These are phyloP conservation scores for Camellia sinensis DNA, from an alignment of 148 eudicot species.

Conservation along the genomic window DNA sequence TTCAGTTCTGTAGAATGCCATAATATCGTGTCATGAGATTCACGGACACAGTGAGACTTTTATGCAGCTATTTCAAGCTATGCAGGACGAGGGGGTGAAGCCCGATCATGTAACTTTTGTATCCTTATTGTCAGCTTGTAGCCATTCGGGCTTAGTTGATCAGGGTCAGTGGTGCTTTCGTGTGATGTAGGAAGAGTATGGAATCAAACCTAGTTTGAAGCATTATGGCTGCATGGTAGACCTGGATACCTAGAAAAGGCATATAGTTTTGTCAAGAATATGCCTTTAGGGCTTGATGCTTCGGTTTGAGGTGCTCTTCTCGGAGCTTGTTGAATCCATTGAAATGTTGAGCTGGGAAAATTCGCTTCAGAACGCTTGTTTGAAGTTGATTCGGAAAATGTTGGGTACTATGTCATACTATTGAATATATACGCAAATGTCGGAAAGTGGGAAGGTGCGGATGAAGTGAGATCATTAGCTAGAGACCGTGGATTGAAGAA, in stretches of 20 bases:
- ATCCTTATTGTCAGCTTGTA: constrained; percentile 60
- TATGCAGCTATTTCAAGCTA: constrained; percentile 53
- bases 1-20: constrained; percentile 52
- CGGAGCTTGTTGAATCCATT: constrained; percentile 71
- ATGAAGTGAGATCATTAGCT: constrained; percentile 65
- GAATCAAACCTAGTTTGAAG: constrained; percentile 53
- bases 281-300: constrained; percentile 64
- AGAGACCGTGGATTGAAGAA: constrained; percentile 51
- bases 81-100: constrained; percentile 54
- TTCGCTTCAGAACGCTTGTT: constrained; percentile 51
- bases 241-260: constrained; percentile 60
- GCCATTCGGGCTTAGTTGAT: constrained; percentile 70
- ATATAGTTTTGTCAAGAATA: constrained; percentile 43
- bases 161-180: constrained; percentile 55
- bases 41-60: constrained; percentile 61
- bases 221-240: constrained; percentile 81
- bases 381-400: constrained; percentile 41
- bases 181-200: constrained; percentile 47
- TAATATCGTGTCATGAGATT: constrained; percentile 70
- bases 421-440: constrained; percentile 67
- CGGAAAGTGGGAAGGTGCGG: constrained; percentile 68
- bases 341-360: constrained; percentile 60
- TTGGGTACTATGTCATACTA: constrained; percentile 65
- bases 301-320: constrained; percentile 86
- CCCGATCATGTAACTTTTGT: constrained; percentile 73